A percentile compares a stretch with the other conserved stretches of the same genome.
These are phyloP conservation scores for Pouteria glomerata DNA, from an alignment of 148 eudicot genomes.

Conservation along the genomic window DNA sequence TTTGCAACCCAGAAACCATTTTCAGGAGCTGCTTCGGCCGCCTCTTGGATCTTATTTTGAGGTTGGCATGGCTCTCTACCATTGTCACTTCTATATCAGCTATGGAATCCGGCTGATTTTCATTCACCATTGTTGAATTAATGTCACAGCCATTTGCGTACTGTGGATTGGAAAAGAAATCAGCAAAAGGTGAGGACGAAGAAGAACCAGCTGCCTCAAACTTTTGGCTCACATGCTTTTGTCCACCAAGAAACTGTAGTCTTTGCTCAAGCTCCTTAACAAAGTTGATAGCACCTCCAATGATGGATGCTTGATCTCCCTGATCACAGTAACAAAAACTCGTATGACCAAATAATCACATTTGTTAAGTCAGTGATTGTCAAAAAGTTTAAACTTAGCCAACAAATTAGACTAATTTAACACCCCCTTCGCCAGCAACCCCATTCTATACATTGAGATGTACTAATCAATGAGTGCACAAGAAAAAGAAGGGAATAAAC, in stretches of 20 bases:
- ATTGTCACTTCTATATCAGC: constrained; percentile 66
- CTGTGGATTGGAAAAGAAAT: constrained; percentile 57
- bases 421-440: too few species aligned
- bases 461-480: too few species aligned
- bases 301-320: constrained; percentile 45
- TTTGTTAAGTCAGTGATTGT: too few species aligned
- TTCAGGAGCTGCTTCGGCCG: constrained; percentile 52
- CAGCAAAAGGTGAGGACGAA: constrained; percentile 30
- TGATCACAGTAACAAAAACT: background rate
- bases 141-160: constrained; percentile 17
- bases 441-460: too few species aligned
- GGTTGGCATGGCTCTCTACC: constrained; percentile 68
- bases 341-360: too few species aligned
- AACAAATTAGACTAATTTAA: too few species aligned
- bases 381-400: too few species aligned
- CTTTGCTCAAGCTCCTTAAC: constrained; percentile 44
- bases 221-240: constrained; percentile 1
- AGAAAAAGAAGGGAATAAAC: too few species aligned
- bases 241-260: constrained; percentile 20
- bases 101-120: too few species aligned
- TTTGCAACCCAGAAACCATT: constrained; percentile 48
- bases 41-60: constrained; percentile 41
- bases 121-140: background rate
- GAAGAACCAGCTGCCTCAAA: background rate
- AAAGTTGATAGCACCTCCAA: constrained; percentile 41